Evolutionary conservation across 106 monocot species (phyloP), one percentile per base, ranked within the genome.

Genomic region (Dioscorea zingiberensis): DNA sequence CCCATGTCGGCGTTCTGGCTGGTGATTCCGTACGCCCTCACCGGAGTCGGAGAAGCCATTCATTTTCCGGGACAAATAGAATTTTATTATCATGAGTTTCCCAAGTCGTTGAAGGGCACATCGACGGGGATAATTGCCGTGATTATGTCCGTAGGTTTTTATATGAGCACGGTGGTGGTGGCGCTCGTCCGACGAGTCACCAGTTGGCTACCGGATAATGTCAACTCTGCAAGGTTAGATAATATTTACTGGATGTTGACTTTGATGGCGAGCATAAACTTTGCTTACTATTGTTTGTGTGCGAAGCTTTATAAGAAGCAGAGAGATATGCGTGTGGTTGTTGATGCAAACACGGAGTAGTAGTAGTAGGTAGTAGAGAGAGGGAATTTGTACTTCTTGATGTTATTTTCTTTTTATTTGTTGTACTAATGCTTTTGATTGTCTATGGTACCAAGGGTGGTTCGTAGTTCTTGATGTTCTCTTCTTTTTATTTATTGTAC

Each of bases 21-120:
- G 2, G 44, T 85, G 56, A 44, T 74, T 55, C 89, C 89, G 8
- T 25, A 83, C 28, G 79, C 47, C 15, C 4, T 80, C 1, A 23
- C 71, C 0, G 86, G 86, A 1, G 21, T 53, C 0, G 86, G 69
- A 2, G 83, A 90, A 75, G 90, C 86, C 3, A 13, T 86, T 54
- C 83, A 90, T 49, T 90, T 86, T 57, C 86, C 90, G 0, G 83
- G 75, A 4, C 86, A 86, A 59, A 80, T 85, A 15, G 71, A 64
- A 15, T 46, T 90, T 7, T 90, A 80, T 77, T 83, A 85, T 69
- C 79, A 80, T 49, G 90, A 80, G 72, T 90, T 90, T 55, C 90
- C 90, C 0, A 23, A n/a, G 48, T 47, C 74, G 26, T 59, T 85
- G 45, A 64, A 59, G 64, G 75, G 69, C 80, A 79, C 80, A 0